Conservation (phyloP, 805 yeast species). For the Pichia nakasei region DNA sequence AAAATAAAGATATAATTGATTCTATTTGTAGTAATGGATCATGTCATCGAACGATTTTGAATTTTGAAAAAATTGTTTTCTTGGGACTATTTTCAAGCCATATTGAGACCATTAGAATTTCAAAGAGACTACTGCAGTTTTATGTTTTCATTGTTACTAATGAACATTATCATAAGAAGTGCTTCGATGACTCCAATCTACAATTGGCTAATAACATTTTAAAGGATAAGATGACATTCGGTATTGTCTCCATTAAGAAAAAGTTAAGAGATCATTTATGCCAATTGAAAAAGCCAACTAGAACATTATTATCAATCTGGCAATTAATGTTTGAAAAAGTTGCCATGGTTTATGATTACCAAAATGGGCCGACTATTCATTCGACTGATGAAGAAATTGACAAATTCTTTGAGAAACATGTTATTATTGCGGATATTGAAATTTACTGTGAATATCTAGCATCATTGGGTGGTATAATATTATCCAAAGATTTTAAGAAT, state of each 20-base stretch:
- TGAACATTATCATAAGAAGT: conserved; percentile 15
- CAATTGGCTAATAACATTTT: conserved; percentile 36
- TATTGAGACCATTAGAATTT: conserved; percentile 38
- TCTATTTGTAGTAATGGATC: conserved; percentile 17
- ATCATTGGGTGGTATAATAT: conserved; percentile 56
- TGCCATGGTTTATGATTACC: conserved; percentile 13
- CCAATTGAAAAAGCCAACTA: conserved; percentile 27
- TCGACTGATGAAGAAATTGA: conserved; percentile 3
- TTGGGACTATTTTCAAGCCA: conserved; percentile 44
- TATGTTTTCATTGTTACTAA: conserved; percentile 18
- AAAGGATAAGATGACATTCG: conserved; percentile 54
- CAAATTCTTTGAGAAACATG: conserved; percentile 1
- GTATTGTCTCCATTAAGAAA: conserved; percentile 67
- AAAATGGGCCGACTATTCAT: not conserved
- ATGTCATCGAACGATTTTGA: conserved; percentile 28
- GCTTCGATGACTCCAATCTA: conserved; percentile 25
- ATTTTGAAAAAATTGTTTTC: conserved; percentile 43
- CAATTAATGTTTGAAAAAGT: conserved; percentile 33
- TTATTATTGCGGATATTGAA: conserved; percentile 13
- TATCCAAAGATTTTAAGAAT: conserved; percentile 24
- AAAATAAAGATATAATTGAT: conserved; percentile 3
- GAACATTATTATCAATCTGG: conserved; percentile 35
- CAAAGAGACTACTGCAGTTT: conserved; percentile 32
- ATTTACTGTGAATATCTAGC: conserved; percentile 70
- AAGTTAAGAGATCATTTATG: conserved; percentile 40